phyloP scores from a whole-genome alignment of 202 grass and related monocot species.

The Panicum virgatum region DNA sequence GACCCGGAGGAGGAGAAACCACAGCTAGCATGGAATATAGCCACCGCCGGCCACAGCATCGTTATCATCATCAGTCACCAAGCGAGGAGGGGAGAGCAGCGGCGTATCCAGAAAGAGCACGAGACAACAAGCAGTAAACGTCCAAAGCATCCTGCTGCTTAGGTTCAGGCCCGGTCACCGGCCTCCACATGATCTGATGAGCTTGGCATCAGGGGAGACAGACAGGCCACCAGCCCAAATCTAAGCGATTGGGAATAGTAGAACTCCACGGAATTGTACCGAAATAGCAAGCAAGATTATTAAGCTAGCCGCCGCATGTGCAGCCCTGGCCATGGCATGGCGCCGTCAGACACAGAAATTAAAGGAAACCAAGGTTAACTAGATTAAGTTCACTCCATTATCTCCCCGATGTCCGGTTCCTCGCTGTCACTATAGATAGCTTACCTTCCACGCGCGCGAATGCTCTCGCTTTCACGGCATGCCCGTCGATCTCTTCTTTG shows the following conservation, averaged over 20 bases:
- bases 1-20: constrained; percentile 58
- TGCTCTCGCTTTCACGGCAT: background rate
- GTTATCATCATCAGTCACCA: background rate
- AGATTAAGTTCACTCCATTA: constrained; percentile 15
- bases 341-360: background rate
- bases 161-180: constrained; percentile 26
- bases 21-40: constrained; percentile 62
- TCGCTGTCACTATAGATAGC: background rate
- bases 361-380: background rate
- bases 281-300: background rate
- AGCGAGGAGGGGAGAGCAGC: background rate
- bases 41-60: background rate
- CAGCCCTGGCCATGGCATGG: background rate
- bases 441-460: constrained; percentile 23
- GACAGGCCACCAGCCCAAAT: background rate
- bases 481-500: background rate
- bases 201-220: constrained; percentile 16
- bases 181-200: background rate
- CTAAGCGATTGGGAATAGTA: background rate
- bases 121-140: constrained; percentile 30
- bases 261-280: constrained; percentile 7
- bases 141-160: constrained; percentile 34
- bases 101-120: constrained; percentile 11
- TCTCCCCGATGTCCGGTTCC: background rate
- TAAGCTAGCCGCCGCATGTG: background rate